Evolutionary conservation across 1,139 yeast species (phyloP), one percentile per base, ranked within the genome.

Genomic region (Casaregolazyma suthepensis): DNA sequence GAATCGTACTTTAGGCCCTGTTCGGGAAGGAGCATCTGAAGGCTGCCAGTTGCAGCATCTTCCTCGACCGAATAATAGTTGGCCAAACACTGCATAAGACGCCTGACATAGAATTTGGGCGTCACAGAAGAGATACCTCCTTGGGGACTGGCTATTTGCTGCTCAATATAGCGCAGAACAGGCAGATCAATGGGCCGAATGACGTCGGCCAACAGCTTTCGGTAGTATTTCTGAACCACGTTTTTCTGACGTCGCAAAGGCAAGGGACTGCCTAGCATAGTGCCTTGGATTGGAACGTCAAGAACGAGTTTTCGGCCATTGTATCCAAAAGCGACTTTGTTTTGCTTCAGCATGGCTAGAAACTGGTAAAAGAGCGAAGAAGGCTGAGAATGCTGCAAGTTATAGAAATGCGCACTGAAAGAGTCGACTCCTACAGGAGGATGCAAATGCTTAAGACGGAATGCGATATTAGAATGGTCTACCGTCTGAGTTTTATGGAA

Each of bases 281-380:
- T 59, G 15, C 59, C 62, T 38, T 57, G 58, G 15, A 55, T 53
- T 1, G 46, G 54, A 4, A 57, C 53, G 3, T 55, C 54, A 19
- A 53, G 57, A n/a, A 40, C 35, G 38, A 63, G 54, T 50, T 62
- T 64, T 15, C 62, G 52, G 9, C 59, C 59, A 35, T 58, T 56
- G 9, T 45, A 44, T 18, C 63, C 63, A 3, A 52, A 40, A 22
- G 23, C n/a, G 7, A 54, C 43, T 10, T 50, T 43, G 31, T 52
- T 54, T 23, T 44, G 40, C 45, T 46, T 53, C 38, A 61, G 56
- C 44, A 58, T 50, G 13, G 43, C 44, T 12, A 60, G 49, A 48
- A 59, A 63, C 51, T 53, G 31, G 50, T 54, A 63, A 46, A 54
- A 59, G 7, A 59, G 50, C n/a, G n/a, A n/a, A n/a, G n/a, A n/a